phyloP scores from a whole-genome alignment of 345 rosid genomes.

The Kandelia obovata region DNA sequence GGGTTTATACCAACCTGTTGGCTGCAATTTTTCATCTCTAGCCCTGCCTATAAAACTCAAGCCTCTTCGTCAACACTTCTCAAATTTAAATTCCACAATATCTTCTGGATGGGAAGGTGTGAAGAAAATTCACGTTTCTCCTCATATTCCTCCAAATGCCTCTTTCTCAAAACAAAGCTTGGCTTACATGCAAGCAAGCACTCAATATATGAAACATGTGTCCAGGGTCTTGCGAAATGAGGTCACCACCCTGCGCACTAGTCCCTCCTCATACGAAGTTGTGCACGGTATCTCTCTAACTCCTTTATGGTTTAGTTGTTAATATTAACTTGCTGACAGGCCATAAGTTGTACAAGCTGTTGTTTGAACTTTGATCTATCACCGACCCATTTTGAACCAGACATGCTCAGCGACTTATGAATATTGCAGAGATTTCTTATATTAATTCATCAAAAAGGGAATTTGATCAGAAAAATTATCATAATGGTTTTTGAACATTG shows the following conservation, averaged over 20 bases:
- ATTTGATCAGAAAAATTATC: no score
- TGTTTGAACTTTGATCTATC: not conserved
- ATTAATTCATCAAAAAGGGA: no score
- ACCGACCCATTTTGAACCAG: no score
- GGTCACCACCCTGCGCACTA: constrained; percentile 12
- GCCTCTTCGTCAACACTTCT: constrained; percentile 14
- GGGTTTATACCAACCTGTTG: constrained; percentile 24
- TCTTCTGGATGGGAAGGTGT: constrained; percentile 25
- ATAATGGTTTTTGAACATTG: no score
- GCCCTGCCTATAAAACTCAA: constrained; percentile 10
- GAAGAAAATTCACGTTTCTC: constrained; percentile 20
- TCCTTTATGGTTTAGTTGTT: not conserved
- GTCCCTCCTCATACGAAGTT: constrained; percentile 21
- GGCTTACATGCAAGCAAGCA: constrained; percentile 24
- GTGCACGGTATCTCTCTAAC: constrained; percentile 20
- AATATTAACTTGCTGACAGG: not conserved
- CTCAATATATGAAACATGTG: constrained; percentile 23
- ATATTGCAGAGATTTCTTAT: no score
- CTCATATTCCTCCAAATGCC: constrained; percentile 18
- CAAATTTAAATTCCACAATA: constrained; percentile 13
- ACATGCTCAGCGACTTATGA: no score
- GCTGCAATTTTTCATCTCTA: constrained; percentile 25
- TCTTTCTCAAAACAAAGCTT: constrained; percentile 22
- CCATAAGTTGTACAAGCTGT: not conserved
- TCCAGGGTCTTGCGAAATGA: constrained; percentile 18